Base-by-base conservation (phyloP, 139 green algal genomes). In the Chlamydomonas sp. region DNA sequence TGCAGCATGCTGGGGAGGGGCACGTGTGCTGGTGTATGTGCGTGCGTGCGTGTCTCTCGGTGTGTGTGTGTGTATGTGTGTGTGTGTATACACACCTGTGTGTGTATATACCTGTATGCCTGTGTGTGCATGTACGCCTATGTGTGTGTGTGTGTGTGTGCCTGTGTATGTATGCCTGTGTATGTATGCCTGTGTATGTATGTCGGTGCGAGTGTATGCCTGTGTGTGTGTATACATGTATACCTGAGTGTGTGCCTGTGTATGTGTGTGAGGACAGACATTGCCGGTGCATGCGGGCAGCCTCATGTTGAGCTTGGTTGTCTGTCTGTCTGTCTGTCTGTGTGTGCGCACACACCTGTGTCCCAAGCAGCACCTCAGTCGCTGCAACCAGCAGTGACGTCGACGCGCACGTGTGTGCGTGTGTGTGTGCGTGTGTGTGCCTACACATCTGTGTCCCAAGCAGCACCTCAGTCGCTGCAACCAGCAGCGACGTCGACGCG, bases 161-260 rank as follows among this genome's bases (percentile, higher is more conserved):
- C 57, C 35, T 69, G 16, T 57, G 63, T 69, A 30, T 69, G 63
- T 69, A 31, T 69, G 63, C 57, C 24, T 57, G 63, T 58, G 28
- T 58, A 16, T 58, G 36, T 58, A 36, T 58, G 36, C 35, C 35
- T 58, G 36, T 58, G n/a, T n/a, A n/a, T n/a, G n/a, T n/a, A n/a
- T n/a, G n/a, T n/a, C n/a, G n/a, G n/a, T n/a, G n/a, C n/a, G n/a
- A n/a, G n/a, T n/a, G n/a, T n/a, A n/a, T n/a, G n/a, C n/a, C n/a
- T n/a, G n/a, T n/a, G n/a, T n/a, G 63, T 58, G 36, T 69, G 63
- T 69, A 31, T 69, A 36, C 57, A 31, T 69, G 63, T 69, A 26
- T 68, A 31, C 48, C 10, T 68, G 60, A 49, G 31, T 69, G 63
- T 69, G 36, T 69, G 31, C 57, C 5, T 58, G n/a, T n/a, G n/a